Conservation (phyloP, 345 rosid species). For the Erodium maritimum region DNA sequence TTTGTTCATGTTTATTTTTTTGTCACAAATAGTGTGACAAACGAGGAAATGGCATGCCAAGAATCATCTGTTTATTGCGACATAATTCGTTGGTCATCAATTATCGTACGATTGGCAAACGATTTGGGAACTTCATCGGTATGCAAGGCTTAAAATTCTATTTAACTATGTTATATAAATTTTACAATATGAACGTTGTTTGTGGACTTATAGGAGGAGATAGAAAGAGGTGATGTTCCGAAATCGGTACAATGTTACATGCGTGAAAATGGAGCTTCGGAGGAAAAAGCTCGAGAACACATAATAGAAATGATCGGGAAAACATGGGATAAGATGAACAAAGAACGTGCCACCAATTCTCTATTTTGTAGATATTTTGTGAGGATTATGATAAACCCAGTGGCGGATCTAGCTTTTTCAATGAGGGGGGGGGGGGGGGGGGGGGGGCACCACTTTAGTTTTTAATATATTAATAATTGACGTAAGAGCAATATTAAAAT, state of each 20-base stretch:
- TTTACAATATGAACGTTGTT: too few species aligned
- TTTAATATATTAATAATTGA: too few species aligned
- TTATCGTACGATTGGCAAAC: constrained; percentile 27
- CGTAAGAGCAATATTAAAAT: too few species aligned
- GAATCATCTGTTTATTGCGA: constrained; percentile 9
- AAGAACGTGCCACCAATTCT: neutral
- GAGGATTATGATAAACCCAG: too few species aligned
- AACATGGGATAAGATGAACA: constrained; percentile 31
- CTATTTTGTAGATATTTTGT: constrained; percentile 14
- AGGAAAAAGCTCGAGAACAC: constrained; percentile 20
- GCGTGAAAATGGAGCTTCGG: constrained; percentile 15
- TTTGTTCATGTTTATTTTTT: constrained; percentile 21
- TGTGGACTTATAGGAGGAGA: constrained; percentile 22
- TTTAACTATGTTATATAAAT: too few species aligned
- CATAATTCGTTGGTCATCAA: constrained; percentile 22
- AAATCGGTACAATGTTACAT: constrained; percentile 27
- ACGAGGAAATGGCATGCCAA: constrained; percentile 13
- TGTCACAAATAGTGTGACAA: neutral
- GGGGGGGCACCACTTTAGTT: too few species aligned
- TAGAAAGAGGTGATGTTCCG: constrained; percentile 22
- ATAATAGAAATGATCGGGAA: constrained; percentile 15
- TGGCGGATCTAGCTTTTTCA: too few species aligned
- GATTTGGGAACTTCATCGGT: constrained; percentile 39
- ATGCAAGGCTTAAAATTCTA: too few species aligned
- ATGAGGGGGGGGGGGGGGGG: too few species aligned